Percentiles rank a stretch among this genome's conserved stretches.
These are phyloP conservation scores for Corchorus olitorius DNA, from an alignment of 345 rosid genomes.

Conservation along the genomic window DNA sequence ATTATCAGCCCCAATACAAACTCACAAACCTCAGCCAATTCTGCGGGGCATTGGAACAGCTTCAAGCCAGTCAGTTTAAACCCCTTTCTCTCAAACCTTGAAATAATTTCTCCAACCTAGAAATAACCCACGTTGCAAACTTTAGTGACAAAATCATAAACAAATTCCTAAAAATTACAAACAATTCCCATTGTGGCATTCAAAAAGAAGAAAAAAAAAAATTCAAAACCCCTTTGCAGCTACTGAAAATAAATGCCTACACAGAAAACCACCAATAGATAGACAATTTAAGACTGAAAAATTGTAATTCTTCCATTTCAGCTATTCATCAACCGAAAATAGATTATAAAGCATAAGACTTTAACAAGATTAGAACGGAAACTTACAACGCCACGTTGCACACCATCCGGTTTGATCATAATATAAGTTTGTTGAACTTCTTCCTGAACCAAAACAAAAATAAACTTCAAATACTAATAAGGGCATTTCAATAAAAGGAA, in stretches of 20 bases:
- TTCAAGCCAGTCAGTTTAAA: slow-evolving; percentile 81
- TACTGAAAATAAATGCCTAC: slow-evolving; percentile 3
- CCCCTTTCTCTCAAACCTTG: slow-evolving; percentile 96
- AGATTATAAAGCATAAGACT: neutral
- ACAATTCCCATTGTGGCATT: neutral
- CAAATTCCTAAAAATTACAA: neutral
- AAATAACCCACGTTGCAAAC: neutral
- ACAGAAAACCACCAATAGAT: neutral
- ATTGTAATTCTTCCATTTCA: slow-evolving; percentile 1
- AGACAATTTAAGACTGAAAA: neutral
- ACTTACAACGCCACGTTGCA: slow-evolving; percentile 91
- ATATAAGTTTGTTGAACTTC: slow-evolving; percentile 86
- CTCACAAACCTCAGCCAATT: slow-evolving; percentile 77
- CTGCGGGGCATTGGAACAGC: slow-evolving; percentile 82
- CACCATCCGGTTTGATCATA: slow-evolving; percentile 95
- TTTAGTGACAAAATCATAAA: neutral
- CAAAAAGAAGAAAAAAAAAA: too few species aligned
- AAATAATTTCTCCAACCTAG: slow-evolving; percentile 94
- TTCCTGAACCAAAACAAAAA: slow-evolving; percentile 44
- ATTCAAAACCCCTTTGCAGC: too few species aligned
- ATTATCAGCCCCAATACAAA: neutral
- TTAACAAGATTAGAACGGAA: neutral
- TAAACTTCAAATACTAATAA: slow-evolving; percentile 6
- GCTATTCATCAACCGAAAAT: neutral
- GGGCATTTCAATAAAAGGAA: neutral